Base-by-base conservation (phyloP, 2,329 filamentous ascomycete species). In the Diaporthe citri region DNA sequence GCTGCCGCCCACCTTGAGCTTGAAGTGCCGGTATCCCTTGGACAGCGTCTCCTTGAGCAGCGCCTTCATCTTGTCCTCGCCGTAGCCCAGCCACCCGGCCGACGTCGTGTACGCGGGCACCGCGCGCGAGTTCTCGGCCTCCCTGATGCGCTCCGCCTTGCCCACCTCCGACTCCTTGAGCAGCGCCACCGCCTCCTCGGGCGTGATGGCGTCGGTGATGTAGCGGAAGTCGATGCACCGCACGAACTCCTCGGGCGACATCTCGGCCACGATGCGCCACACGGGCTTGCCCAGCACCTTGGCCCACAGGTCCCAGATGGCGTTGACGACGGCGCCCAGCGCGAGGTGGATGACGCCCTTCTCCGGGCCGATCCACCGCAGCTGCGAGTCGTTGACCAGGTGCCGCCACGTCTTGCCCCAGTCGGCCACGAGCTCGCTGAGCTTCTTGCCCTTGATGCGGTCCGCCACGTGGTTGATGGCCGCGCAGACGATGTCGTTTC, bases 271-370 rank as follows among this genome's bases (percentile, higher is more conserved):
- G 77, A 98, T 93, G 75, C 92, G 90, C 96, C 95, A 98, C 20
- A 98, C 94, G 4, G 95, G 96, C 87, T 98, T 97, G 78, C 90
- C 89, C 48, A 97, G 90, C 2, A 90, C 90, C 87, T 97, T 97
- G 72, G 94, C 95, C 95, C 95, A 97, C n/a, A 98, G 90, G 83
- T 98, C 95, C 95, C 95, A 98, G 80, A 97, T 88, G 22, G 95
- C 95, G 83, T 98, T 98, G 79, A 97, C 94, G 22, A 97, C 93
- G 57, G 95, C 94, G 41, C 94, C 95, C 15, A 98, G 91, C 1
- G 95, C 95, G 10, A 98, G 93, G 84, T 98, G 95, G 79, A 97
- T 97, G 59, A 98, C 95, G 75, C 95, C 95, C 85, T 98, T 98
- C 81, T 98, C 95, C 0, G 95, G 95, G 0, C 95, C 95, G 81